A percentile compares a stretch with the other conserved stretches of the same genome.
Evolutionary conservation across 257 asterid species (phyloP).

Genomic region (Solanum virginianum): DNA sequence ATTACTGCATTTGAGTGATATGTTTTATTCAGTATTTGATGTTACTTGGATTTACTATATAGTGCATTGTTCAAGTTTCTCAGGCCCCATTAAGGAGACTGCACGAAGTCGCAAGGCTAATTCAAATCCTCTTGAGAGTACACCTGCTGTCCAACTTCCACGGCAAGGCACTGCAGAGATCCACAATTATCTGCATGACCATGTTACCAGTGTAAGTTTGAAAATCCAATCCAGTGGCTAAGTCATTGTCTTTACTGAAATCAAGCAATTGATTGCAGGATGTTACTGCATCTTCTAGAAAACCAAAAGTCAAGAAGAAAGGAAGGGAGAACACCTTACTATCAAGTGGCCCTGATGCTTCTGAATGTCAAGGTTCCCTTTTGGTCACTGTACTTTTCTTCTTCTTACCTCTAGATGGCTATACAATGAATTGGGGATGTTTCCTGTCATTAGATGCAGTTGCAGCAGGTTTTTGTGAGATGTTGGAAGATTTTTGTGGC

Average conservation of each 20-base stretch:
- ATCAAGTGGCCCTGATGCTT: conserved; percentile 41
- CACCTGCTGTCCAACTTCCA: conserved; percentile 20
- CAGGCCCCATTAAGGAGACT: conserved; percentile 76
- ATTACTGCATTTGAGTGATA: not conserved
- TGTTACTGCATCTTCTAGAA: conserved; percentile 51
- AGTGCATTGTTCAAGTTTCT: conserved; percentile 63
- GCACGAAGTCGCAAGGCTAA: conserved; percentile 28
- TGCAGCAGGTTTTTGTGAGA: conserved; percentile 53
- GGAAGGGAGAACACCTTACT: conserved; percentile 34
- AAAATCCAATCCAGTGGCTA: not conserved
- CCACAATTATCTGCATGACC: conserved; percentile 36
- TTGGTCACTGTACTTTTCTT: not conserved
- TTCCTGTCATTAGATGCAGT: conserved; percentile 46
- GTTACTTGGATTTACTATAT: conserved; percentile 42
- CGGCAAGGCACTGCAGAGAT: conserved; percentile 20
- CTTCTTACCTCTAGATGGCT: not conserved
- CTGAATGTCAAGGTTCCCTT: conserved; percentile 62
- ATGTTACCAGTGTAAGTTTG: conserved; percentile 31
- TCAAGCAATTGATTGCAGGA: conserved; percentile 42
- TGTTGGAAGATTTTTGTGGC: conserved; percentile 65
- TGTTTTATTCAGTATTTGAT: not conserved
- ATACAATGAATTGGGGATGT: conserved; percentile 6
- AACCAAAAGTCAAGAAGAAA: conserved; percentile 65
- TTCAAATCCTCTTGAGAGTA: conserved; percentile 32
- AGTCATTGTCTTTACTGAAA: conserved; percentile 8